A percentile compares a stretch with the other conserved stretches of the same genome.
These are phyloP conservation scores for Thelephora ganbajun DNA, from an alignment of 768 basidiomycete genomes.

Conservation along the genomic window DNA sequence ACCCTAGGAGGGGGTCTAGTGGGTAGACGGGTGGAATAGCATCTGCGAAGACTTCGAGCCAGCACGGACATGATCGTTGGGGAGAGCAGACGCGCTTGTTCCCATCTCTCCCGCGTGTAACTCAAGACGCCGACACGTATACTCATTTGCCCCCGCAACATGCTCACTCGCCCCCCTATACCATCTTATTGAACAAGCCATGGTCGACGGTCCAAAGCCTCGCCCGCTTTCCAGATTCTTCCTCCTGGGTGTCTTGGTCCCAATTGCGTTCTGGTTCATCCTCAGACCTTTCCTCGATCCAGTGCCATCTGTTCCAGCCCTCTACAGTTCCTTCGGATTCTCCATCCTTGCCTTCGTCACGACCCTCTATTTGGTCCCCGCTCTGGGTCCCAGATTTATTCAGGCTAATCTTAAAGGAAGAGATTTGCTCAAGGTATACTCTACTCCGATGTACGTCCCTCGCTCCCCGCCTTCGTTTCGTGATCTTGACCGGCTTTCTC, in stretches of 20 bases:
- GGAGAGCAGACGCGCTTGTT: too few relatives aligned
- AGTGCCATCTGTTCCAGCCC: slow-evolving; percentile 49
- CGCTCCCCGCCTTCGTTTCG: too few relatives aligned
- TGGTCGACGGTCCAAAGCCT: slow-evolving; percentile 13
- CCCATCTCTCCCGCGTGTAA: too few relatives aligned
- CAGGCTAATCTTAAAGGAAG: slow-evolving; percentile 72
- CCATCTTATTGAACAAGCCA: not conserved
- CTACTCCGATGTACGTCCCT: slow-evolving; percentile 47
- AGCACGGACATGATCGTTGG: too few relatives aligned
- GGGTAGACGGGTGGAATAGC: slow-evolving; percentile 16
- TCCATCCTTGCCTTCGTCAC: slow-evolving; percentile 71
- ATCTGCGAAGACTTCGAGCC: slow-evolving; percentile 4
- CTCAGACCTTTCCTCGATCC: slow-evolving; percentile 60
- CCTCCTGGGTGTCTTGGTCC: slow-evolving; percentile 44
- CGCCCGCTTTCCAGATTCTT: slow-evolving; percentile 24
- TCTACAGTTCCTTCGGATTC: slow-evolving; percentile 74
- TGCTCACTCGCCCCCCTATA: too few relatives aligned
- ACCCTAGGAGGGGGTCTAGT: slow-evolving; percentile 15
- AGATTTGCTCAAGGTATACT: slow-evolving; percentile 77
- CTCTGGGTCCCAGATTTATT: slow-evolving; percentile 67
- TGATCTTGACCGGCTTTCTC: not conserved
- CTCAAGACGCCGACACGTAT: too few relatives aligned
- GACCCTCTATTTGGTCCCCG: slow-evolving; percentile 69
- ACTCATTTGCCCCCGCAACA: too few relatives aligned
- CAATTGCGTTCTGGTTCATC: slow-evolving; percentile 62